These are phyloP conservation scores for Sporothrix phasma DNA, from an alignment of 2,329 filamentous ascomycete genomes.

Conservation along the genomic window DNA sequence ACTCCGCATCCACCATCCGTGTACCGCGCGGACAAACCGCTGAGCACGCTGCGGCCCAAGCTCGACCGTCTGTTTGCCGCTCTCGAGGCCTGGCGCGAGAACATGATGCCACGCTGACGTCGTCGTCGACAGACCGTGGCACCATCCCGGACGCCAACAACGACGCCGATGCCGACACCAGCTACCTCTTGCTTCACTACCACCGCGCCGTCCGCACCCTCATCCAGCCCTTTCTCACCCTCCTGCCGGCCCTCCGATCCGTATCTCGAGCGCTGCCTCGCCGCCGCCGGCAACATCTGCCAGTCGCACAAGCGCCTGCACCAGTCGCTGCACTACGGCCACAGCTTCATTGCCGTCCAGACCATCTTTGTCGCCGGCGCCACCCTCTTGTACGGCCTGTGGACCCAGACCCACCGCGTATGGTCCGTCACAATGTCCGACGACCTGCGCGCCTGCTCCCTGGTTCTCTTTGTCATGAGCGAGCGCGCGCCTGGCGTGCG, in stretches of 20 bases:
- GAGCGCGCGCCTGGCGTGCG: conserved; percentile 39
- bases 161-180: conserved; percentile 22
- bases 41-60: conserved; percentile 35
- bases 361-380: conserved; percentile 34
- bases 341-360: conserved; percentile 35
- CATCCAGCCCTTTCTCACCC: conserved; percentile 39
- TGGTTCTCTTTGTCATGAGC: conserved; percentile 40
- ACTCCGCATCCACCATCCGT: conserved; percentile 44
- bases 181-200: conserved; percentile 39
- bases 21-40: conserved; percentile 38
- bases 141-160: too few species aligned
- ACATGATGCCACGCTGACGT: not conserved
- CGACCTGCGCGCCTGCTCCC: conserved; percentile 39
- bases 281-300: conserved; percentile 32
- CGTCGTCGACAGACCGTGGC: too few species aligned
- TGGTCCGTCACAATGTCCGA: conserved; percentile 41
- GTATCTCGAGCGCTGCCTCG: conserved; percentile 34
- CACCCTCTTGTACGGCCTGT: conserved; percentile 30
- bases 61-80: conserved; percentile 36
- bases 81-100: conserved; percentile 34
- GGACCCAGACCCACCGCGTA: conserved; percentile 34
- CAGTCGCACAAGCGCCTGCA: conserved; percentile 34
- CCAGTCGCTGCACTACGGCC: conserved; percentile 31
- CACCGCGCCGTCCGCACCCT: conserved; percentile 40
- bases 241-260: conserved; percentile 36